These are phyloP conservation scores for Komagataella kurtzmanii DNA, from an alignment of 805 yeast species.

Conservation along the genomic window DNA sequence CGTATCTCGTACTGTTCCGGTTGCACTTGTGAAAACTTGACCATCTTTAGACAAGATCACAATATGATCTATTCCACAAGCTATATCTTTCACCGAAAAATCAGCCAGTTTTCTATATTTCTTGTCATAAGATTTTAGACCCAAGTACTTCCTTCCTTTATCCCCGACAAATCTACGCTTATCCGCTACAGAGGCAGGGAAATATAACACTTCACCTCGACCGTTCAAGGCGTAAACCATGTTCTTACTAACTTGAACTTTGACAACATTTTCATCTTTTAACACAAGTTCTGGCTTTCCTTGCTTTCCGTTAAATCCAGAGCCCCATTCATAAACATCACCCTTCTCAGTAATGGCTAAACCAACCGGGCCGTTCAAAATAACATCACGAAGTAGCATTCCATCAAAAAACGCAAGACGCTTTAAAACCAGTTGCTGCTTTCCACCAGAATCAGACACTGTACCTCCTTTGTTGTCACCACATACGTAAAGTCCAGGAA, in stretches of 20 bases:
- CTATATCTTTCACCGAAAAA: slow-evolving; percentile 21
- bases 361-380: slow-evolving; percentile 32
- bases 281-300: slow-evolving; percentile 22
- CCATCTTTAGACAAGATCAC: slow-evolving; percentile 49
- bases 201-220: slow-evolving; percentile 29
- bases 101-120: slow-evolving; percentile 7
- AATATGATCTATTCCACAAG: slow-evolving; percentile 57
- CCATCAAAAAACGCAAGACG: slow-evolving; percentile 55
- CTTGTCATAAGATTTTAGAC: neutral
- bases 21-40: slow-evolving; percentile 46
- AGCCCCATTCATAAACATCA: slow-evolving; percentile 62
- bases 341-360: slow-evolving; percentile 59
- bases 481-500: slow-evolving; percentile 52
- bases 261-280: slow-evolving; percentile 29
- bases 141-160: neutral
- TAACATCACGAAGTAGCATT: slow-evolving; percentile 40
- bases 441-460: slow-evolving; percentile 12
- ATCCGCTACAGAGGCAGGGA: slow-evolving; percentile 15
- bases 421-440: slow-evolving; percentile 35
- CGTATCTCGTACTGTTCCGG: slow-evolving; percentile 25
- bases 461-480: slow-evolving; percentile 36
- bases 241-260: slow-evolving; percentile 40
- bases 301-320: slow-evolving; percentile 18
- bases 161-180: neutral
- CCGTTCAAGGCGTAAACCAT: slow-evolving; percentile 31